phyloP scores from a whole-genome alignment of 2,329 filamentous ascomycete species.

The Sporothrix sp. region DNA sequence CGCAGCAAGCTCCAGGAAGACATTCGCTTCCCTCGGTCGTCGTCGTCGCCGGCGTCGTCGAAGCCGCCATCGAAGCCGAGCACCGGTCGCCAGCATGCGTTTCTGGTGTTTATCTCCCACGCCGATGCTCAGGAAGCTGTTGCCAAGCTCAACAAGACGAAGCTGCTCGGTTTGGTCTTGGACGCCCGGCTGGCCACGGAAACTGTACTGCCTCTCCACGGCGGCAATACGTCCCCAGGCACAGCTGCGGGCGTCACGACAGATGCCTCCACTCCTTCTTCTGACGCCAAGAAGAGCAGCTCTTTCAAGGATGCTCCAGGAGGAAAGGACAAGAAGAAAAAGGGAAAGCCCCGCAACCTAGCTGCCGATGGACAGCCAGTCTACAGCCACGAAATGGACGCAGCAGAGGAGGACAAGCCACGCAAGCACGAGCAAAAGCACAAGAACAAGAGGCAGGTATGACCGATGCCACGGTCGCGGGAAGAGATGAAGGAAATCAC shows the following conservation, averaged over 20 bases:
- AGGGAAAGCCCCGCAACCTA: slow-evolving; percentile 8
- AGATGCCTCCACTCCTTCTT: too few relatives aligned
- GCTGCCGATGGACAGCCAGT: slow-evolving; percentile 14
- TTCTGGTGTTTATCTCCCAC: slow-evolving; percentile 10
- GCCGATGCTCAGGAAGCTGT: slow-evolving; percentile 6
- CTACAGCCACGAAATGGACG: neutral
- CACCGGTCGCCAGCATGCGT: slow-evolving; percentile 7
- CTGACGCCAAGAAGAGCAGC: too few relatives aligned
- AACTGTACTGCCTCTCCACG: neutral
- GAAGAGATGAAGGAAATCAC: too few relatives aligned
- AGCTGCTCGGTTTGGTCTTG: neutral
- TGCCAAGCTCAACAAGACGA: neutral
- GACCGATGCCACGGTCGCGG: too few relatives aligned
- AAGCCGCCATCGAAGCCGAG: neutral
- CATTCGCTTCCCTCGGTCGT: slow-evolving; percentile 9
- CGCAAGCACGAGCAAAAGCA: neutral
- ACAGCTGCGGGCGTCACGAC: too few relatives aligned
- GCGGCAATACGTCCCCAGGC: too few relatives aligned
- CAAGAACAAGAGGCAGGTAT: too few relatives aligned
- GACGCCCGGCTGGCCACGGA: slow-evolving; percentile 14
- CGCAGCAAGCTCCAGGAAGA: slow-evolving; percentile 9
- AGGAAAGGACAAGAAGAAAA: too few relatives aligned
- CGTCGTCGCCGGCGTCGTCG: neutral
- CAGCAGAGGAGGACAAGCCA: neutral
- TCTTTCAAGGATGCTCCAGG: too few relatives aligned